These are phyloP conservation scores for Amanita pallidorosea DNA, from an alignment of 768 basidiomycete species.

Conservation along the genomic window DNA sequence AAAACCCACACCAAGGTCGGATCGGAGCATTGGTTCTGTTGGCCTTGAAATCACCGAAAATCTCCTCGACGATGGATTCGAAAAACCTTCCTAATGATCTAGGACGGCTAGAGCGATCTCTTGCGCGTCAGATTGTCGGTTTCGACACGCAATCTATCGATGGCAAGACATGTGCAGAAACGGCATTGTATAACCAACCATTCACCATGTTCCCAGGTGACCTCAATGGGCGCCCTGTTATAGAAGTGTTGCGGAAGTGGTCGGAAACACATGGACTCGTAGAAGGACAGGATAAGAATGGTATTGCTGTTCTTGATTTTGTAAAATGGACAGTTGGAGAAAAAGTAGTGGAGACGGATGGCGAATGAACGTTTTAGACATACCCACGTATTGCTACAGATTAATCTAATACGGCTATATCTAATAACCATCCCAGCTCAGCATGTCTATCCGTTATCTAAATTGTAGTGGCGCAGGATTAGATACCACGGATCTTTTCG, in stretches of 20 bases:
- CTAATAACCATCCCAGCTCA: neutral
- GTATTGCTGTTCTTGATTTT: conserved; percentile 42
- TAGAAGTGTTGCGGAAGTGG: conserved; percentile 44
- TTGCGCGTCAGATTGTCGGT: conserved; percentile 82
- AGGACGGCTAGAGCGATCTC: conserved; percentile 52
- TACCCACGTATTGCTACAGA: neutral
- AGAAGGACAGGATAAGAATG: conserved; percentile 21
- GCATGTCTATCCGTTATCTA: neutral
- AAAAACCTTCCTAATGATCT: conserved; percentile 46
- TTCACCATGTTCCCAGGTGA: conserved; percentile 68
- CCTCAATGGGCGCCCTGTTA: conserved; percentile 27
- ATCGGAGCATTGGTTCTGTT: conserved; percentile 50
- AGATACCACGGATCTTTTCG: conserved; percentile 11
- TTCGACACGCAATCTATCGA: conserved; percentile 55
- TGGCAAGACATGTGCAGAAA: conserved; percentile 25
- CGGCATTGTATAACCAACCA: conserved; percentile 59
- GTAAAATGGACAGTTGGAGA: conserved; percentile 60
- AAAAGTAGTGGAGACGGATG: conserved; percentile 5
- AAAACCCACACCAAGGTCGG: conserved; percentile 40
- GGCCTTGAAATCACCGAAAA: conserved; percentile 35
- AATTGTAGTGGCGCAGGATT: neutral
- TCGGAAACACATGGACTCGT: conserved; percentile 34
- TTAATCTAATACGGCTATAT: neutral
- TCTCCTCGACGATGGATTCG: conserved; percentile 32
- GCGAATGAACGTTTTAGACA: conserved; percentile 1